These are phyloP conservation scores for Suillus lakei DNA, from an alignment of 768 basidiomycete species.

Conservation along the genomic window DNA sequence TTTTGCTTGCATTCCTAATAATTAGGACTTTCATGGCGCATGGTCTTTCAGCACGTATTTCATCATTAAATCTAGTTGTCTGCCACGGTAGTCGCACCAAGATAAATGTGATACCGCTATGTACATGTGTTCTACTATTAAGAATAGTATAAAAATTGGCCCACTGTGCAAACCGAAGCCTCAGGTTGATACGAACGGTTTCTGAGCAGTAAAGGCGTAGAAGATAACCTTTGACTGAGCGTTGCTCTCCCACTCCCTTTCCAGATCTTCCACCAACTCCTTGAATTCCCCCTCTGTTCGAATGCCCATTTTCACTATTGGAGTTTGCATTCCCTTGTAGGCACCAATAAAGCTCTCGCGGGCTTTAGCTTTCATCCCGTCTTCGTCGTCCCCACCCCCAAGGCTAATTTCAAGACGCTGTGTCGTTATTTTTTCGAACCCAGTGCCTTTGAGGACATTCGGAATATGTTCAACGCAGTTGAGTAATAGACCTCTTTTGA, in stretches of 20 bases:
- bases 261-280: not conserved
- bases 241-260: slow-evolving; percentile 1
- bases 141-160: not conserved
- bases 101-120: not conserved
- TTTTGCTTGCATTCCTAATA: no score
- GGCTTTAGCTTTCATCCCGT: not conserved
- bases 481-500: slow-evolving; percentile 1
- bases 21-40: not conserved
- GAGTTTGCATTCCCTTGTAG: not conserved
- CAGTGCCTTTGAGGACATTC: not conserved
- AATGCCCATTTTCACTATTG: slow-evolving; percentile 3
- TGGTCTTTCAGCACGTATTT: not conserved
- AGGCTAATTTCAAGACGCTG: not conserved
- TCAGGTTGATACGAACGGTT: not conserved
- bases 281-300: not conserved
- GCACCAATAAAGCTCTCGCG: not conserved
- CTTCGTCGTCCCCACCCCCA: not conserved
- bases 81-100: no score
- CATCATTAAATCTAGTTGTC: not conserved
- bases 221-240: not conserved
- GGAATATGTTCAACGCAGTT: slow-evolving; percentile 2
- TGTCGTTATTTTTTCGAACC: not conserved
- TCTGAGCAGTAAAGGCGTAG: not conserved
- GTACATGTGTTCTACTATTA: not conserved
- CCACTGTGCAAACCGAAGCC: not conserved